Evolutionary conservation across 176 grass and related monocot species (phyloP).

Genomic region (Aegilops longissima): DNA sequence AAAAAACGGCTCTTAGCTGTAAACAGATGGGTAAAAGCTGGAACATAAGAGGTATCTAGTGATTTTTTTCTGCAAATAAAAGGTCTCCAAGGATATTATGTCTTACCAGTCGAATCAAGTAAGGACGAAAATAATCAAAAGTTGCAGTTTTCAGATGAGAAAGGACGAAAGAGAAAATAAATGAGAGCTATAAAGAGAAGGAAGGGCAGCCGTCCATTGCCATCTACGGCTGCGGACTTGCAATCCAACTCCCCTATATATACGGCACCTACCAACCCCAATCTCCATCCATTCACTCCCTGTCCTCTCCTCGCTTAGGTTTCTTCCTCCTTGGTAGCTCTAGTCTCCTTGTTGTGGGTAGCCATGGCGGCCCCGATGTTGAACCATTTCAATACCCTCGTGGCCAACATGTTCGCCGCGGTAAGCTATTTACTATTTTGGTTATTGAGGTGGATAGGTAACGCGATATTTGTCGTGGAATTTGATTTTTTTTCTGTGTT

Average conservation of each 20-base stretch:
- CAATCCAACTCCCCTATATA: background rate
- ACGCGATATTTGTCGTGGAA: background rate
- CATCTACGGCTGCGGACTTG: background rate
- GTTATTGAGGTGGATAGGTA: background rate
- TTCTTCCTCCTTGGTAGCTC: background rate
- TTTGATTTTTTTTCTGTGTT: background rate
- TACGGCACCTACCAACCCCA: too few relatives aligned
- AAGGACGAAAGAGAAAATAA: background rate
- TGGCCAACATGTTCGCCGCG: constrained; percentile 37
- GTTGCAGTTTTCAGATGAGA: background rate
- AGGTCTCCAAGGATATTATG: background rate
- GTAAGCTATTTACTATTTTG: constrained; percentile 13
- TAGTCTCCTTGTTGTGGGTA: background rate
- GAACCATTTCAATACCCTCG: constrained; percentile 37
- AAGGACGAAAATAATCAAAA: background rate
- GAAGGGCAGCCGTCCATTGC: background rate
- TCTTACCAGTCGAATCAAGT: background rate
- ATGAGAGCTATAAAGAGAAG: background rate
- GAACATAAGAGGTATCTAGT: background rate
- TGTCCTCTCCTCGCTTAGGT: background rate
- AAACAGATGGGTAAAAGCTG: background rate
- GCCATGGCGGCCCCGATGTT: constrained; percentile 36
- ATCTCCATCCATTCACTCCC: background rate
- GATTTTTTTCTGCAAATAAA: background rate
- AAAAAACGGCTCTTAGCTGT: background rate